Evolutionary conservation across 148 eudicot genomes (phyloP).

Genomic region (Vaccinium macrocarpon): DNA sequence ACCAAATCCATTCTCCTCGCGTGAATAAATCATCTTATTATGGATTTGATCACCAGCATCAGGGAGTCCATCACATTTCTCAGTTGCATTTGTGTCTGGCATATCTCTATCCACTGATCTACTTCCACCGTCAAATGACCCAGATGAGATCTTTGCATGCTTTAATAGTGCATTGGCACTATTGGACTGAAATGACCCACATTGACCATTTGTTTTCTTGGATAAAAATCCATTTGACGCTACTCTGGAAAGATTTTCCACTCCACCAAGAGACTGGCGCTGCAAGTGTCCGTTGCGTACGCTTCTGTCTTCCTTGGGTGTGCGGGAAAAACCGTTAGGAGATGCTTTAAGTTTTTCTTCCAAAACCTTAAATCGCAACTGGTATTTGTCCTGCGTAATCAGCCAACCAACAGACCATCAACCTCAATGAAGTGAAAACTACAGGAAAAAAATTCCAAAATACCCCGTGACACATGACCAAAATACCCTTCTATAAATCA

Average conservation of each 20-base stretch:
- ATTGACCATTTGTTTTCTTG: slow-evolving; percentile 49
- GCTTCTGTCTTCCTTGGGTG: slow-evolving; percentile 49
- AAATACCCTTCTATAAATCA: neutral
- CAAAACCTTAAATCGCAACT: slow-evolving; percentile 83
- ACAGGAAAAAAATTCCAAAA: neutral
- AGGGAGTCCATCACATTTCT: slow-evolving; percentile 21
- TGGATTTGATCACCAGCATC: slow-evolving; percentile 28
- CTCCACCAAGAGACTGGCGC: slow-evolving; percentile 83
- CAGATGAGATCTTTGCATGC: slow-evolving; percentile 42
- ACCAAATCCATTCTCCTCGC: slow-evolving; percentile 30
- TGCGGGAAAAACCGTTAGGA: slow-evolving; percentile 39
- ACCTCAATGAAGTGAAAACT: slow-evolving; percentile 1
- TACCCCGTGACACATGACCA: neutral
- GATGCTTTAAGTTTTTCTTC: slow-evolving; percentile 74
- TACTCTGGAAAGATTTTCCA: slow-evolving; percentile 53
- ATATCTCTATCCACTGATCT: slow-evolving; percentile 38
- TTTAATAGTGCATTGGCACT: slow-evolving; percentile 40
- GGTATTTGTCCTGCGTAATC: slow-evolving; percentile 70
- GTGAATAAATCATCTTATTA: slow-evolving; percentile 16
- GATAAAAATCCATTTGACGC: slow-evolving; percentile 56
- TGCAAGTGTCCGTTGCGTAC: slow-evolving; percentile 54
- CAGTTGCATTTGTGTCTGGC: slow-evolving; percentile 17
- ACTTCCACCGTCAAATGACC: slow-evolving; percentile 56
- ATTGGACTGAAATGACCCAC: slow-evolving; percentile 34
- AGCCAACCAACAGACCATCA: slow-evolving; percentile 13